These are phyloP conservation scores for Microthlaspi erraticum DNA, from an alignment of 345 rosid genomes.

Conservation along the genomic window DNA sequence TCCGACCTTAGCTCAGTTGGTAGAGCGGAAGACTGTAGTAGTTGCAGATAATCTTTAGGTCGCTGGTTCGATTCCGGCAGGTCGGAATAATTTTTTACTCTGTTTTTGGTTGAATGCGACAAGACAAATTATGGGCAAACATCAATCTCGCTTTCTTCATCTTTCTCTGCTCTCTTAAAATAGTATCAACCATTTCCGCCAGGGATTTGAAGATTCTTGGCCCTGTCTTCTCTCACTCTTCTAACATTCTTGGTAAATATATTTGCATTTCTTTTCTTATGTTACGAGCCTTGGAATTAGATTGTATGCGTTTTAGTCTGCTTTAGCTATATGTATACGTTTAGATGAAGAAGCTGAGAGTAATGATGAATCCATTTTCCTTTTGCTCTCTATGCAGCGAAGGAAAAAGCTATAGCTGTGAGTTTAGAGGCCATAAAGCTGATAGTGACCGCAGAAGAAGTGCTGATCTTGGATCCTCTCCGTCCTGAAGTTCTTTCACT, in stretches of 20 bases:
- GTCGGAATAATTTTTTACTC: background rate
- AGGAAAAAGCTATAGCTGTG: conserved; percentile 87
- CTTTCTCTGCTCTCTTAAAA: no score
- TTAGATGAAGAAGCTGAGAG: no score
- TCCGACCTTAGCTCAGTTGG: conserved; percentile 97
- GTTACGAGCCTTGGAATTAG: no score
- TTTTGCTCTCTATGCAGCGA: conserved; percentile 53
- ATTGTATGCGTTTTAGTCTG: no score
- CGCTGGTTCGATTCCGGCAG: conserved; percentile 40
- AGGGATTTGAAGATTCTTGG: conserved; percentile 94
- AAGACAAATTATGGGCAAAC: conserved; percentile 73
- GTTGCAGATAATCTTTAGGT: conserved; percentile 38
- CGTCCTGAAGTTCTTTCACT: conserved; percentile 71
- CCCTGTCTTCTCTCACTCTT: conserved; percentile 84
- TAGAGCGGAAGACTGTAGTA: conserved; percentile 95
- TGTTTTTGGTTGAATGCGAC: conserved; percentile 65
- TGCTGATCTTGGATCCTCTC: conserved; percentile 73
- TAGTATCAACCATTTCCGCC: conserved; percentile 79
- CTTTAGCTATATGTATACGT: no score
- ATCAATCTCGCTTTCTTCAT: conserved; percentile 65
- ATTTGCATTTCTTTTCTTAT: no score
- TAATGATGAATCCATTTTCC: background rate
- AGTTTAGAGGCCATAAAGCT: conserved; percentile 81
- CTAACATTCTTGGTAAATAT: conserved; percentile 62
- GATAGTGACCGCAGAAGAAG: conserved; percentile 86